Evolutionary conservation across 2,329 filamentous ascomycete species (phyloP), one percentile per base, ranked within the genome.

Genomic region (Alternaria novae-zelandiae): DNA sequence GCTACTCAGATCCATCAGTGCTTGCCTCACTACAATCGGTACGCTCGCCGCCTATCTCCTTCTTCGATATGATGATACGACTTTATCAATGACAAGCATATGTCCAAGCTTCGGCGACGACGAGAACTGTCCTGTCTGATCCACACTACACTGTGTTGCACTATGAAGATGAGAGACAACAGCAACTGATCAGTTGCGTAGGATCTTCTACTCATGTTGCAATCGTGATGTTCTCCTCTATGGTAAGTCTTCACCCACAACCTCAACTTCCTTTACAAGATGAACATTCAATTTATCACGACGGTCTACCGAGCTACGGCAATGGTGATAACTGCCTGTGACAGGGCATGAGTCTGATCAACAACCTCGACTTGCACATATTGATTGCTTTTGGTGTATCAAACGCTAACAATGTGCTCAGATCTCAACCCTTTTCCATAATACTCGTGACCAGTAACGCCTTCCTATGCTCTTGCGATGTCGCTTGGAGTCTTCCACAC

Each of bases 31-130:
- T 50, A 11, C 17, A 47, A n/a, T 53, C 45, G 70, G 71, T 74
- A 74, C 65, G 71, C 69, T 56, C 30, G 36, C 41, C 54, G 43
- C 46, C 66, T 57, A 47, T 58, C 46, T 44, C 32, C 26, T 49
- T 61, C 23, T 26, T 51, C 53, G 50, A 57, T 55, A 89, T 96
- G 93, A 96, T 96, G 92, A 96, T 87, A 86, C 82, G 88, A 93
- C 90, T 88, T 57, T 86, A 84, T 87, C 85, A 82, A 90, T 88
- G 93, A 96, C 93, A 96, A 96, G 93, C 93, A 96, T 96, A 96
- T 96, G 93, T 96, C 93, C 87, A 90, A 96, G 93, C 89, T 86
- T 83, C 72, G 72, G 77, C 77, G 82, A 86, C 78, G 86, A 88
- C 79, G 78, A 80, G 67, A 77, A 70, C 71, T 69, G 78, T 80